These are phyloP conservation scores for Amanita muscaria DNA, from an alignment of 768 basidiomycete genomes.

Conservation along the genomic window DNA sequence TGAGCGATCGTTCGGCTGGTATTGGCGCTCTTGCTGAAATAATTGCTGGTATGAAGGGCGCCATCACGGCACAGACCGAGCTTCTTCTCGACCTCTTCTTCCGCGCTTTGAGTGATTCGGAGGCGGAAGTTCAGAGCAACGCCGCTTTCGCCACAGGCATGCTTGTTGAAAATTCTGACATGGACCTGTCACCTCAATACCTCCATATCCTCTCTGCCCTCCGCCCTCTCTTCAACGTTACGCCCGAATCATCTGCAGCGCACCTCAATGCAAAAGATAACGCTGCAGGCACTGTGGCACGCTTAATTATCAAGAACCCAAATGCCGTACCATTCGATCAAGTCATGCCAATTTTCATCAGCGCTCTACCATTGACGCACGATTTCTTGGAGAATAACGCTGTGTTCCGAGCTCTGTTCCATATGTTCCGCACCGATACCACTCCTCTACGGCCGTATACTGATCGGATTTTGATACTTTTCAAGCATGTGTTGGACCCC, in stretches of 20 bases:
- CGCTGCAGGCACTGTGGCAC: slow-evolving; percentile 87
- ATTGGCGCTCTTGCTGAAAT: slow-evolving; percentile 95
- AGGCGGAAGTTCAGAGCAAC: slow-evolving; percentile 93
- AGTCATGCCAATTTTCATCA: slow-evolving; percentile 79
- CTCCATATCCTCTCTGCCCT: slow-evolving; percentile 68
- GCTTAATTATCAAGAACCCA: slow-evolving; percentile 76
- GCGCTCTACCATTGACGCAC: slow-evolving; percentile 76
- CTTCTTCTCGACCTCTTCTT: slow-evolving; percentile 79
- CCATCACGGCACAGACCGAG: slow-evolving; percentile 79
- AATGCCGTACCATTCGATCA: slow-evolving; percentile 80
- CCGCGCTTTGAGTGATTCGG: slow-evolving; percentile 71
- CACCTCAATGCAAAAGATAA: slow-evolving; percentile 88
- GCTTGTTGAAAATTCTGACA: slow-evolving; percentile 76
- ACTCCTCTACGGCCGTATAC: slow-evolving; percentile 64
- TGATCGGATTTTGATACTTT: slow-evolving; percentile 71
- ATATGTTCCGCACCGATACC: slow-evolving; percentile 73
- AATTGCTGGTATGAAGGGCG: slow-evolving; percentile 82
- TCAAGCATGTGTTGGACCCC: slow-evolving; percentile 77
- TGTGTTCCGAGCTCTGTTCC: slow-evolving; percentile 83
- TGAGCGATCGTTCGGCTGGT: slow-evolving; percentile 87
- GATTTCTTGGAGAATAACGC: slow-evolving; percentile 88
- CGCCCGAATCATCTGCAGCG: slow-evolving; percentile 52
- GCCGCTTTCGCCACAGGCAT: slow-evolving; percentile 92
- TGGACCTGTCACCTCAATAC: slow-evolving; percentile 80
- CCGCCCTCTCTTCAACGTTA: slow-evolving; percentile 69